A percentile compares a stretch with the other conserved stretches of the same genome.
Evolutionary conservation across 345 rosid genomes (phyloP).

Genomic region (Acer campestre): DNA sequence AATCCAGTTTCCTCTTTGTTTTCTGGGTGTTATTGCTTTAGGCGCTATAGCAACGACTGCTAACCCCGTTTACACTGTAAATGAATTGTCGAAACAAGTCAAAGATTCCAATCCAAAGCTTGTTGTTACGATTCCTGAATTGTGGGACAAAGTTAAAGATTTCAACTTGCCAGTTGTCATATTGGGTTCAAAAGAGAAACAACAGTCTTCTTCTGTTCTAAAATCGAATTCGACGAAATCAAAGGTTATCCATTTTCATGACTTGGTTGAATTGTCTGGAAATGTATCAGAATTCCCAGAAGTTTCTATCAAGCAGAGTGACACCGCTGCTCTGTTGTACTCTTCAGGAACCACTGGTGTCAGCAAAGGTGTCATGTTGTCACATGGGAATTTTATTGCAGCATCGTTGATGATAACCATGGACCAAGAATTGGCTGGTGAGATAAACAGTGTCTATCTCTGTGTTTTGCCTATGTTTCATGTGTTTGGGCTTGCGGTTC

Average conservation of each 20-base stretch:
- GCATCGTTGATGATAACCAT: constrained; percentile 44
- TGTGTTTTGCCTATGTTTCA: constrained; percentile 92
- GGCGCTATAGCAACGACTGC: constrained; percentile 80
- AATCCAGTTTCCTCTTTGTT: constrained; percentile 67
- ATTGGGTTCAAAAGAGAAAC: constrained; percentile 43
- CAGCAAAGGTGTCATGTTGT: constrained; percentile 85
- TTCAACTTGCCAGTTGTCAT: constrained; percentile 62
- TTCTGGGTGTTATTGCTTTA: constrained; percentile 62
- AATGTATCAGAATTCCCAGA: constrained; percentile 46
- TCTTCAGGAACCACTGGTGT: constrained; percentile 90
- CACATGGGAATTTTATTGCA: constrained; percentile 80
- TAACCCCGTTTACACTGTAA: constrained; percentile 69
- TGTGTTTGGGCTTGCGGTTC: constrained; percentile 69
- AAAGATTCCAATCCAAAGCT: constrained; percentile 72
- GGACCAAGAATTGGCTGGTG: constrained; percentile 65
- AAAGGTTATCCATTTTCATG: constrained; percentile 39
- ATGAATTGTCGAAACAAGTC: constrained; percentile 68
- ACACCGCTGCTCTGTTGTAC: constrained; percentile 68
- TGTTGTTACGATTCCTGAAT: constrained; percentile 56
- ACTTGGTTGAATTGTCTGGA: constrained; percentile 51
- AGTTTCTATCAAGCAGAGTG: constrained; percentile 53
- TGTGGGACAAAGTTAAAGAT: constrained; percentile 61
- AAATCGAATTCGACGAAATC: constrained; percentile 32
- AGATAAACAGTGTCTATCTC: constrained; percentile 47
- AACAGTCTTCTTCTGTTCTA: constrained; percentile 13